phyloP scores from a whole-genome alignment of 306 rosid species.

The Senna tora region DNA sequence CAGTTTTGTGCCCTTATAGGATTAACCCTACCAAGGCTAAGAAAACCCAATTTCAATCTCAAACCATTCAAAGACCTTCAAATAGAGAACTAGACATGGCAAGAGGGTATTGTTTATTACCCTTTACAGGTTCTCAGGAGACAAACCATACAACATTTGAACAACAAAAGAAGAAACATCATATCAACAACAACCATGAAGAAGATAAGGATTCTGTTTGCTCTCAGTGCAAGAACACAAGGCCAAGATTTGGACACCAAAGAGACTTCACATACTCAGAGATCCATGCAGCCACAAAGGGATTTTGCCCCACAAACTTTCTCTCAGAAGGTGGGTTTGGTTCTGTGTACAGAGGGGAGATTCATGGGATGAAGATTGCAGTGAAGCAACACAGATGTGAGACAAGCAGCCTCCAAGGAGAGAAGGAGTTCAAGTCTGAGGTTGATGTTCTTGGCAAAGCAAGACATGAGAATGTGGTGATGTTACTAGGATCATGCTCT shows the following conservation, averaged over 20 bases:
- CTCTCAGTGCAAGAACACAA: constrained; percentile 55
- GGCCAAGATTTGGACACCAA: constrained; percentile 57
- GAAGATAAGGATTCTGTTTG: constrained; percentile 43
- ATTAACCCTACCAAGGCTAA: constrained; percentile 15
- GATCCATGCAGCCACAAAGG: constrained; percentile 55
- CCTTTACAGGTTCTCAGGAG: constrained; percentile 16
- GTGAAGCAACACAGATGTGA: constrained; percentile 64
- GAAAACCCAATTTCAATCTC: constrained; percentile 8
- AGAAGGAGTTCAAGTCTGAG: constrained; percentile 73
- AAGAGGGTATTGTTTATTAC: constrained; percentile 25
- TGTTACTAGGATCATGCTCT: constrained; percentile 71
- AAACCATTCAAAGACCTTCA: constrained; percentile 16
- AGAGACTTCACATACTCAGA: constrained; percentile 67
- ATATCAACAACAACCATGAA: constrained; percentile 31
- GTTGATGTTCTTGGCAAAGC: constrained; percentile 68
- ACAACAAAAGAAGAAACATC: constrained; percentile 30
- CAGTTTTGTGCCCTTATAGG: neutral
- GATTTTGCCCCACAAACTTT: constrained; percentile 53
- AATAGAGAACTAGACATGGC: constrained; percentile 34
- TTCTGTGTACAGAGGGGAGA: constrained; percentile 58
- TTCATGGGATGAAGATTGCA: constrained; percentile 60
- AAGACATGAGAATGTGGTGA: constrained; percentile 74
- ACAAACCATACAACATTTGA: constrained; percentile 21
- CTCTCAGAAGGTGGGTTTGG: constrained; percentile 93
- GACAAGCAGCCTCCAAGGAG: constrained; percentile 70